These are phyloP conservation scores for Fusarium tjaetaba DNA, from an alignment of 2,329 filamentous ascomycete genomes.

Conservation along the genomic window DNA sequence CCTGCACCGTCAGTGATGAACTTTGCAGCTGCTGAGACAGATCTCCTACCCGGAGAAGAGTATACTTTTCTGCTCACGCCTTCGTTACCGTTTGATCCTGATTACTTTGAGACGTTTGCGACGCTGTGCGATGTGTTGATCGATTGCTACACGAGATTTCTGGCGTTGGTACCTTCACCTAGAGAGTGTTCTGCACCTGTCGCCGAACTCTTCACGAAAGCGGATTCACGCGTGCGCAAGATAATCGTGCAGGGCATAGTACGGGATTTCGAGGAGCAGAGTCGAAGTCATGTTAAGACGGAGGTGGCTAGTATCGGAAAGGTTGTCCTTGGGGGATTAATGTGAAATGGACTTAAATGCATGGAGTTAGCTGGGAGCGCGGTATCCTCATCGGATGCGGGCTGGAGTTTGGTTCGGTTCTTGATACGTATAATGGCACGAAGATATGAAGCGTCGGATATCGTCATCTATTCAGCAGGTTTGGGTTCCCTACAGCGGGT, in stretches of 20 bases:
- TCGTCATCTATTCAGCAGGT: slow-evolving; percentile 1
- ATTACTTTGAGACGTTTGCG: slow-evolving; percentile 96
- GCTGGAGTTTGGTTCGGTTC: slow-evolving; percentile 30
- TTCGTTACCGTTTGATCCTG: slow-evolving; percentile 91
- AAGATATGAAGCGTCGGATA: slow-evolving; percentile 20
- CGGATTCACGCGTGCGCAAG: slow-evolving; percentile 86
- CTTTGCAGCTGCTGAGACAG: slow-evolving; percentile 69
- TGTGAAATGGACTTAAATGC: slow-evolving; percentile 56
- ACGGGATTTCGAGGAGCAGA: slow-evolving; percentile 92
- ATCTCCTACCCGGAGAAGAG: slow-evolving; percentile 82
- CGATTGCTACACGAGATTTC: slow-evolving; percentile 85
- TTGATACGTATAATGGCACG: slow-evolving; percentile 12
- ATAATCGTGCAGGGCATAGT: slow-evolving; percentile 88
- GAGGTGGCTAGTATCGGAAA: slow-evolving; percentile 89
- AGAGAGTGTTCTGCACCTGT: slow-evolving; percentile 75
- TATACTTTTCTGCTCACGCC: slow-evolving; percentile 93
- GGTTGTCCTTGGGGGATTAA: slow-evolving; percentile 86
- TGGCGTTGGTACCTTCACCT: slow-evolving; percentile 79
- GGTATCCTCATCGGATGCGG: slow-evolving; percentile 35
- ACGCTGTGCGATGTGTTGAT: slow-evolving; percentile 96
- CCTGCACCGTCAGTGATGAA: slow-evolving; percentile 60
- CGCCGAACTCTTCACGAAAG: slow-evolving; percentile 89
- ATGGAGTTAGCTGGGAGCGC: slow-evolving; percentile 36
- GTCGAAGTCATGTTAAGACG: slow-evolving; percentile 76
- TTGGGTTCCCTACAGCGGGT: slow-evolving; percentile 18